Base-by-base conservation (phyloP, 1,284 basidiomycete species). In the Phylloboletellus chloephorus region DNA sequence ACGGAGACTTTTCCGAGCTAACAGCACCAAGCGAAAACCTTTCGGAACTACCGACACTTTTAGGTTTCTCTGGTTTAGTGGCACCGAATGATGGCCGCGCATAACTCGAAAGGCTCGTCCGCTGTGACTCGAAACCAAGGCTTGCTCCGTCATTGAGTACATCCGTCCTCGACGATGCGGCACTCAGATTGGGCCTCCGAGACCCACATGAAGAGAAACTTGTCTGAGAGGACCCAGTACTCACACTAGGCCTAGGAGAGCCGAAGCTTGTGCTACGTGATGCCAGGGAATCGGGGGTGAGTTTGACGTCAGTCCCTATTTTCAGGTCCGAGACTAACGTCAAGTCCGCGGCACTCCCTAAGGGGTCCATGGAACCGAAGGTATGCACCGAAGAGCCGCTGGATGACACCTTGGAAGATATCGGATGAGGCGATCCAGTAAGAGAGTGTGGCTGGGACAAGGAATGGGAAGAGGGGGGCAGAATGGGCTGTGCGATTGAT, bases 371-470 rank as follows among this genome's bases (percentile, higher is more conserved):
- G 6, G 48, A 9, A 25, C 50, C 44, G 31, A 52, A 50, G 29
- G 48, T 53, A n/a, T 49, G 46, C 16, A 40, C 43, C 11, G 57
- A 52, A 17, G 53, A 47, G n/a, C 44, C 43, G n/a, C 51, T 47
- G 11, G 61, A 50, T 1, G 47, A 42, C 12, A 46, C 46, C 22
- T 49, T 49, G 15, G 56, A 36, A 12, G 51, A 53, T 32, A 47
- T 37, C 11, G 37, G 32, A 29, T 43, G 54, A 12, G 58, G 58
- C n/a, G 61, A 60, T 15, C 54, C 54, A 10, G 54, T 42, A 15
- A 63, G 48, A 8, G 58, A 61, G 29, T 48, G 61, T 21, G 58
- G 46, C 17, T 42, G 51, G 3, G 60, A 59, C n/a, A 58, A 35
- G 3, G 58, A 47, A 30, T 41, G 49, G 12, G 53, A 36, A n/a